phyloP scores from a whole-genome alignment of 768 basidiomycete species.

The Amanita rubescens region DNA sequence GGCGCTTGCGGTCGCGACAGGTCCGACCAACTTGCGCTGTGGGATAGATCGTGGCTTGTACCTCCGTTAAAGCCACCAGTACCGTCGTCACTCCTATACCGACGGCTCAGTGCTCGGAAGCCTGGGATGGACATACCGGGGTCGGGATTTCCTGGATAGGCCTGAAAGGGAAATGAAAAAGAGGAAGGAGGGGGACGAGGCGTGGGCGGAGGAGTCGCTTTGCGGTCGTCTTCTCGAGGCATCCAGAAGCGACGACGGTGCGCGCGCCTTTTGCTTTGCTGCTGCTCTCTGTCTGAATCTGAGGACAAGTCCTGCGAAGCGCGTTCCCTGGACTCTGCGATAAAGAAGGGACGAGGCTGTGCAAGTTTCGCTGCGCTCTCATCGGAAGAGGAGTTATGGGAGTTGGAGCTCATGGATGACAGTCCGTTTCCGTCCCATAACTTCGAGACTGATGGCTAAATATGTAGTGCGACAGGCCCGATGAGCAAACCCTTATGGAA shows the following conservation, averaged over 20 bases:
- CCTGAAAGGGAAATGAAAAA: conserved; percentile 47
- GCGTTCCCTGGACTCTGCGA: conserved; percentile 9
- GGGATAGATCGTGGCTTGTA: conserved; percentile 12
- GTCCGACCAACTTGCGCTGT: conserved; percentile 16
- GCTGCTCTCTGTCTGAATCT: conserved; percentile 12
- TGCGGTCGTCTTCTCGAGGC: conserved; percentile 4
- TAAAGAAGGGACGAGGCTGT: conserved; percentile 22
- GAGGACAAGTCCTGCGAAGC: conserved; percentile 12
- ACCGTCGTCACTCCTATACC: conserved; percentile 17
- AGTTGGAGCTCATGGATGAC: neutral
- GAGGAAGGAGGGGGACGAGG: conserved; percentile 26
- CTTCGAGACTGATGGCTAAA: neutral
- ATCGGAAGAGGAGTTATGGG: neutral
- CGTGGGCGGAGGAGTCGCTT: conserved; percentile 1
- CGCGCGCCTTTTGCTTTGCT: neutral
- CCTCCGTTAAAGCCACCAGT: conserved; percentile 14
- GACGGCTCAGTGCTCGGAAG: conserved; percentile 9
- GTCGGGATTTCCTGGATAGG: conserved; percentile 61
- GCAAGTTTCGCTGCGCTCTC: conserved; percentile 5
- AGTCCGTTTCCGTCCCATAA: neutral
- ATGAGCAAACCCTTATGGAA: conserved; percentile 6
- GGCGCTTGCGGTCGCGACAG: conserved; percentile 40
- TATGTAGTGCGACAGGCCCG: neutral
- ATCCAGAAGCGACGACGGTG: conserved; percentile 11
- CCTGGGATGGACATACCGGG: conserved; percentile 38